These are phyloP conservation scores for Rutstroemia sp. DNA, from an alignment of 2,329 filamentous ascomycete genomes.

Conservation along the genomic window DNA sequence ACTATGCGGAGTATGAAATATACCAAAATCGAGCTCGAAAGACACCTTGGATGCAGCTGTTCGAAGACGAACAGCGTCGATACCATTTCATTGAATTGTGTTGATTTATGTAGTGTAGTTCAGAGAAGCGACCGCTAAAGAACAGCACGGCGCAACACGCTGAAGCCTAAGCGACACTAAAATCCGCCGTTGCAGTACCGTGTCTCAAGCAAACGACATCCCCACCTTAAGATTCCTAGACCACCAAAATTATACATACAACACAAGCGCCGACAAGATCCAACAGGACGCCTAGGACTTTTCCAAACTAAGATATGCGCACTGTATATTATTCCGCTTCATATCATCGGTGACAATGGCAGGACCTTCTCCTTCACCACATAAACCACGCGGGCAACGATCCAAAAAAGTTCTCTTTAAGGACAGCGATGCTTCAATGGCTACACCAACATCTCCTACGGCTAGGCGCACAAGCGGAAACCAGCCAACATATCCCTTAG, in stretches of 20 bases:
- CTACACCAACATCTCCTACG: background rate
- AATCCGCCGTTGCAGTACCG: no score
- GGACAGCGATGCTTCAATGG: background rate
- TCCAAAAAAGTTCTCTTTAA: background rate
- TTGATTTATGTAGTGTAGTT: no score
- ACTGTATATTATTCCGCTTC: background rate
- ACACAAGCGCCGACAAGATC: background rate
- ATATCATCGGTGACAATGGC: slow-evolving; percentile 4
- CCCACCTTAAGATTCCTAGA: no score
- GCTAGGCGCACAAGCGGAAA: slow-evolving; percentile 7
- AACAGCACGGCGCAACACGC: no score
- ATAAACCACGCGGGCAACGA: slow-evolving; percentile 4
- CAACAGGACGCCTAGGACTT: background rate
- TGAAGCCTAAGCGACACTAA: no score
- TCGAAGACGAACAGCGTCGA: no score
- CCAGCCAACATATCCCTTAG: slow-evolving; percentile 64
- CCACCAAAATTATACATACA: background rate
- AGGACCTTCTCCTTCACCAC: slow-evolving; percentile 1
- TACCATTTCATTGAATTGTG: no score
- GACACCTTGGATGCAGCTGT: no score
- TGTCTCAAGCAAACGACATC: no score
- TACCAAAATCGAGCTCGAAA: no score
- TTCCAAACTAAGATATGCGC: background rate
- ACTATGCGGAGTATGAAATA: no score
- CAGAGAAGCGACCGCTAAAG: no score